phyloP scores from a whole-genome alignment of 805 yeast species.

The Alloascoidea africana region DNA sequence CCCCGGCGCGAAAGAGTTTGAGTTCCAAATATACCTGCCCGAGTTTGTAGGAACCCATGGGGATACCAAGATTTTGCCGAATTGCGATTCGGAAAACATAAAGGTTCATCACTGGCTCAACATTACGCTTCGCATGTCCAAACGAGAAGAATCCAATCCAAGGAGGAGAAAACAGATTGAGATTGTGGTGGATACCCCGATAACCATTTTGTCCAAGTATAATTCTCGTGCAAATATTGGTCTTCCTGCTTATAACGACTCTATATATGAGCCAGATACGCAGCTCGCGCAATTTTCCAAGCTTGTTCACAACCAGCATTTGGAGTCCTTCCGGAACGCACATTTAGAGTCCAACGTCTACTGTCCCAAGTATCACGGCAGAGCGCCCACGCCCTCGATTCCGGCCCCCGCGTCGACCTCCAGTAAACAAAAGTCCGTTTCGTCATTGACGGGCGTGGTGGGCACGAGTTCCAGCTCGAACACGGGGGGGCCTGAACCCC shows the following conservation, averaged over 20 bases:
- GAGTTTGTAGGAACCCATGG: not conserved
- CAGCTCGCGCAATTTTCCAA: not conserved
- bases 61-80: conserved; percentile 52
- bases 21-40: conserved; percentile 79
- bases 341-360: not conserved
- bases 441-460: no score
- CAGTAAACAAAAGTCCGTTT: no score
- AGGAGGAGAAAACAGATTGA: conserved; percentile 79
- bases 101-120: conserved; percentile 95
- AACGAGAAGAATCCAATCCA: conserved; percentile 30
- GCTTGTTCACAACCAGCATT: not conserved
- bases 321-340: not conserved
- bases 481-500: no score
- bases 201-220: conserved; percentile 59
- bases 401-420: no score
- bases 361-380: not conserved
- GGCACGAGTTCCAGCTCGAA: not conserved
- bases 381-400: no score
- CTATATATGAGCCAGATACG: not conserved
- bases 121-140: conserved; percentile 66
- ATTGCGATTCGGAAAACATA: conserved; percentile 64
- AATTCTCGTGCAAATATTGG: conserved; percentile 27
- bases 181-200: conserved; percentile 88
- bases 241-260: conserved; percentile 21
- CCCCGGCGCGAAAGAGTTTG: conserved; percentile 49